Conservation (phyloP, 208 protist genomes). For the Leishmania aethiopica region DNA sequence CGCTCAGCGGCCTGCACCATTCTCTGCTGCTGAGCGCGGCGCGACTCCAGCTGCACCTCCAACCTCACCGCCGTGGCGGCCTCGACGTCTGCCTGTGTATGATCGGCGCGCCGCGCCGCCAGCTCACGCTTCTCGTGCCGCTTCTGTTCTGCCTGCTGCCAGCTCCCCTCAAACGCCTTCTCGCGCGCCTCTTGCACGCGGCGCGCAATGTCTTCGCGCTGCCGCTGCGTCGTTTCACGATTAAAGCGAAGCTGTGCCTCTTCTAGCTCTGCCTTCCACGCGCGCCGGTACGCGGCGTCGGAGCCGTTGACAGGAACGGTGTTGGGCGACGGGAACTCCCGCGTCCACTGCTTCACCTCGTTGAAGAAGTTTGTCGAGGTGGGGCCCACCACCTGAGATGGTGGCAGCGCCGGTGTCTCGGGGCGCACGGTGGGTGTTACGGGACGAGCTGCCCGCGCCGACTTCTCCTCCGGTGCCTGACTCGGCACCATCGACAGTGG, state of each 20-base stretch:
- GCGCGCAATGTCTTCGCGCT: slow-evolving; percentile 29
- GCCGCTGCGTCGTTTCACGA: slow-evolving; percentile 25
- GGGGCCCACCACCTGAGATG: slow-evolving; percentile 29
- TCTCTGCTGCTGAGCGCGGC: slow-evolving; percentile 27
- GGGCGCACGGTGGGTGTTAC: background rate
- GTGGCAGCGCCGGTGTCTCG: slow-evolving; percentile 5
- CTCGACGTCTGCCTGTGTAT: slow-evolving; percentile 24
- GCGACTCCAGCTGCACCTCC: slow-evolving; percentile 26
- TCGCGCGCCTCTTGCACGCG: slow-evolving; percentile 33
- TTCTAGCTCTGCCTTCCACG: slow-evolving; percentile 43
- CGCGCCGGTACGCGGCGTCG: slow-evolving; percentile 32
- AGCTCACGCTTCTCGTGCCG: slow-evolving; percentile 30
- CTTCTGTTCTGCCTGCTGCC: slow-evolving; percentile 27
- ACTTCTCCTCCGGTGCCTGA: background rate
- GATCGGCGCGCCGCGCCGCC: slow-evolving; percentile 12
- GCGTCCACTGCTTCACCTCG: slow-evolving; percentile 45
- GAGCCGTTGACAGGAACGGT: slow-evolving; percentile 24
- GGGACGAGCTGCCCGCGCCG: background rate
- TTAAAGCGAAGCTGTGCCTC: slow-evolving; percentile 36
- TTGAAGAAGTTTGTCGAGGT: slow-evolving; percentile 47
- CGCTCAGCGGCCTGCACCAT: slow-evolving; percentile 23
- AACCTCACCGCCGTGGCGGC: slow-evolving; percentile 30
- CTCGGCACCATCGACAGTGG: background rate
- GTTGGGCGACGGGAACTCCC: slow-evolving; percentile 41
- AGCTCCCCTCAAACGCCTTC: slow-evolving; percentile 23